Base-by-base conservation (phyloP, 352 stramenopile genomes). In the Pythium brachiatum region DNA sequence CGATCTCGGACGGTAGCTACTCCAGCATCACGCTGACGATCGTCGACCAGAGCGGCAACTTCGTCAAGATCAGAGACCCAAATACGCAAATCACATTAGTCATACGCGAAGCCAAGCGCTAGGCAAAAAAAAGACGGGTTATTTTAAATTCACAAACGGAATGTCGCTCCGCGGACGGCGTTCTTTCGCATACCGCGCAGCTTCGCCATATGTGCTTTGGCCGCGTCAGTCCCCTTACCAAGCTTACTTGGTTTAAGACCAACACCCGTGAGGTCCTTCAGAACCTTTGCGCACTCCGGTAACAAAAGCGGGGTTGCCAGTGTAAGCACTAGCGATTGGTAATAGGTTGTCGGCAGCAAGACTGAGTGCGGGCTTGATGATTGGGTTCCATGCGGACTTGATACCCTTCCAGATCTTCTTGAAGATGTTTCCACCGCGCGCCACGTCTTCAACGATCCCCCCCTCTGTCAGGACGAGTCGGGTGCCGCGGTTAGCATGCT, bases 1-100 rank as follows among this genome's bases (percentile, higher is more conserved):
- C 41, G 4, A 23, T 68, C 23, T 20, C 27, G 4, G 18, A 53
- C 54, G 56, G 41, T 29, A 55, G 27, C 46, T 62, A 62, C 46
- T 7, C 26, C 8, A 48, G 44, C 46, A 34, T 62, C 31, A 21
- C 6, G 46, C 3, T 62, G 1, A 62, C 44, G 8, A 62, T 62
- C 20, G 20, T 34, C 20, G 56, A 52, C 52, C 54, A 60, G 23
- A 39, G 23, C 18, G 54, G 23, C 32, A 13, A 9, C 7, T 60
- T 60, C n/a, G 13, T 52, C 27, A 21, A 29, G 11, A 51, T 60
- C 25, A 20, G 36, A 27, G 54, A 60, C 16, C 20, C 23, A 26
- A 41, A 53, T 43, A 60, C 51, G 6, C 11, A 38, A 5, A 59
- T 59, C 23, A 9, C 18, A 23, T 18, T 59, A 50, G 21, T n/a